Evolutionary conservation across 176 grass and related monocot genomes (phyloP).

Genomic region (Paspalum vaginatum): DNA sequence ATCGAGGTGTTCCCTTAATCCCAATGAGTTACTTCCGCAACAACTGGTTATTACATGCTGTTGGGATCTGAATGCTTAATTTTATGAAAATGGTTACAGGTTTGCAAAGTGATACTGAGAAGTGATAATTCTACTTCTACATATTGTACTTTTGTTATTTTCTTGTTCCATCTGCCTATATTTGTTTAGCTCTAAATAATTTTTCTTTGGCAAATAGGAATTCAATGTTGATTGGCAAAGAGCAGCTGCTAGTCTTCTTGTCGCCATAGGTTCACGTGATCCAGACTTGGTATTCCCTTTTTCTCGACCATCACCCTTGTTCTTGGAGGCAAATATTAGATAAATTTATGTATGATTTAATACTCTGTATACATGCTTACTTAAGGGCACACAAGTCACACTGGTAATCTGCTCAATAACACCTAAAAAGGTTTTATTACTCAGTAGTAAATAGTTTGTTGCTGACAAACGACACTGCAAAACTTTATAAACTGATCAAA

Average conservation of each 20-base stretch:
- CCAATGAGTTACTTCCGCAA: constrained; percentile 2
- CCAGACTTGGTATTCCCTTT: constrained; percentile 78
- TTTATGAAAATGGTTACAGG: constrained; percentile 7
- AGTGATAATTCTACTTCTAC: not conserved
- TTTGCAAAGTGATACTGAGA: not conserved
- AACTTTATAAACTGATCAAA: not conserved
- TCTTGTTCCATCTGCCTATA: constrained; percentile 22
- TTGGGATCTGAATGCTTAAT: not conserved
- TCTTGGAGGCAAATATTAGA: constrained; percentile 13
- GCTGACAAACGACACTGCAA: not conserved
- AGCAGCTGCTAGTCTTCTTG: constrained; percentile 84
- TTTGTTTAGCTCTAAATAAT: constrained; percentile 23
- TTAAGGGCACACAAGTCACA: not conserved
- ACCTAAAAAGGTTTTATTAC: not conserved
- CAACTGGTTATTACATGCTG: constrained; percentile 13
- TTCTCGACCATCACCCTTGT: constrained; percentile 7
- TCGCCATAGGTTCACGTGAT: constrained; percentile 85
- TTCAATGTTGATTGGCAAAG: constrained; percentile 96
- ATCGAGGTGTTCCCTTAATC: not conserved
- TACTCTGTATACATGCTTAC: not conserved
- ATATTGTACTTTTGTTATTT: constrained; percentile 3
- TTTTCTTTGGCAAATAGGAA: constrained; percentile 60
- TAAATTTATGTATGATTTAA: constrained; percentile 13
- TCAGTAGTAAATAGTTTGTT: not conserved
- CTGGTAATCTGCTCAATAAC: not conserved